phyloP scores from a whole-genome alignment of 768 basidiomycete genomes.

The Steccherinum ochraceum region DNA sequence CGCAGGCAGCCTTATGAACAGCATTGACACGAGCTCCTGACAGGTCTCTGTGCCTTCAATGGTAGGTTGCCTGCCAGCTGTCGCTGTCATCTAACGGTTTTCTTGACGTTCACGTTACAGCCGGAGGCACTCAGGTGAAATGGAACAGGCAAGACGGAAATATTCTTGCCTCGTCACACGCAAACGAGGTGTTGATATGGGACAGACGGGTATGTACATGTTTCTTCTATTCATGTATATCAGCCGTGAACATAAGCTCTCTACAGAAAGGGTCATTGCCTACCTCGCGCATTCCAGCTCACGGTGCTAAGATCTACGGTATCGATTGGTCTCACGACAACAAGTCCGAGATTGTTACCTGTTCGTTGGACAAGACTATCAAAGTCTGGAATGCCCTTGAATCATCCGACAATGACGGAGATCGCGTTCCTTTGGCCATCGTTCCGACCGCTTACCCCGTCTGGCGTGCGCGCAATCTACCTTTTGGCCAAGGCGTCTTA shows the following conservation, averaged over 20 bases:
- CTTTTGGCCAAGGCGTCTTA: constrained; percentile 86
- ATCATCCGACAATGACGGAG: constrained; percentile 2
- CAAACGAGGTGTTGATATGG: constrained; percentile 87
- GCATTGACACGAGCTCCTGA: background rate
- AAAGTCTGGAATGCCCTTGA: constrained; percentile 71
- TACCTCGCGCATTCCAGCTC: constrained; percentile 66
- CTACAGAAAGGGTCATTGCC: constrained; percentile 84
- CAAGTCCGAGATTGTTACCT: constrained; percentile 82
- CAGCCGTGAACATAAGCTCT: no score
- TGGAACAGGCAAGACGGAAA: constrained; percentile 90
- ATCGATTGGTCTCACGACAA: constrained; percentile 89
- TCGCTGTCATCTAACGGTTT: no score
- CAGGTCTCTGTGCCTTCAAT: constrained; percentile 56
- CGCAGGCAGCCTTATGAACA: background rate
- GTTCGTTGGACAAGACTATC: constrained; percentile 90
- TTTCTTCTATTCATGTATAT: background rate
- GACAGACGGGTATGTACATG: constrained; percentile 69
- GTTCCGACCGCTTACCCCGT: constrained; percentile 85
- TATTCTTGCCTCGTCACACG: constrained; percentile 85
- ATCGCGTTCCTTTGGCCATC: constrained; percentile 8
- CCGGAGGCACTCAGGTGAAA: constrained; percentile 91
- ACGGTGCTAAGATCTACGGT: constrained; percentile 91
- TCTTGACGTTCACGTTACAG: constrained; percentile 28
- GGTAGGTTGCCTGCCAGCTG: constrained; percentile 29
- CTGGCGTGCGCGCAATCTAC: constrained; percentile 88